Evolutionary conservation across 768 basidiomycete genomes (phyloP).

Genomic region (Calocera cornea): DNA sequence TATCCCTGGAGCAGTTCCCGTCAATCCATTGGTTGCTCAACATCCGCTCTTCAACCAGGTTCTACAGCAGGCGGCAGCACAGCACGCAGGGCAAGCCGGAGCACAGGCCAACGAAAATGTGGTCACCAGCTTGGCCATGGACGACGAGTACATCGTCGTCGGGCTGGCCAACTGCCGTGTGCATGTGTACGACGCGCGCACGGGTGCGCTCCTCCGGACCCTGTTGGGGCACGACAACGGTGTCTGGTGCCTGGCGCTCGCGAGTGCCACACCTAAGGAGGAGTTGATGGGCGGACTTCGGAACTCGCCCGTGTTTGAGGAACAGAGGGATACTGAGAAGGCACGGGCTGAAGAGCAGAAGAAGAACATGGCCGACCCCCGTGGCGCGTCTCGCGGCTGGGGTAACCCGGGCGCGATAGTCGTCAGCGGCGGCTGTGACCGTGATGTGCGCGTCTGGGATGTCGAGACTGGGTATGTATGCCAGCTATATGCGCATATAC

Average conservation of each 20-base stretch:
- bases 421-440: constrained; percentile 88
- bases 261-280: neutral
- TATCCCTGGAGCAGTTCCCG: neutral
- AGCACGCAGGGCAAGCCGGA: constrained; percentile 25
- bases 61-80: no score
- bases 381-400: constrained; percentile 72
- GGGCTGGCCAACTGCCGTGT: constrained; percentile 78
- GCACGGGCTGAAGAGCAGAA: constrained; percentile 28
- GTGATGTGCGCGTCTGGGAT: constrained; percentile 86
- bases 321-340: constrained; percentile 9
- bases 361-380: constrained; percentile 26
- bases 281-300: neutral
- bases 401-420: constrained; percentile 72
- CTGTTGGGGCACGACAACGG: constrained; percentile 75
- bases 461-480: constrained; percentile 58
- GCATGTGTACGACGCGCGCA: constrained; percentile 68
- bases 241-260: constrained; percentile 84
- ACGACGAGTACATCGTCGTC: constrained; percentile 71
- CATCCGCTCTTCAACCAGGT: neutral
- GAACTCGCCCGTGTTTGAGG: neutral
- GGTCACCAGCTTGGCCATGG: constrained; percentile 78
- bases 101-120: constrained; percentile 40
- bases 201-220: constrained; percentile 62
- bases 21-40: neutral
- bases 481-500: neutral